phyloP scores from a whole-genome alignment of 192 early-diverging fungal genomes.

The Rhizoclosmatium globosum region DNA sequence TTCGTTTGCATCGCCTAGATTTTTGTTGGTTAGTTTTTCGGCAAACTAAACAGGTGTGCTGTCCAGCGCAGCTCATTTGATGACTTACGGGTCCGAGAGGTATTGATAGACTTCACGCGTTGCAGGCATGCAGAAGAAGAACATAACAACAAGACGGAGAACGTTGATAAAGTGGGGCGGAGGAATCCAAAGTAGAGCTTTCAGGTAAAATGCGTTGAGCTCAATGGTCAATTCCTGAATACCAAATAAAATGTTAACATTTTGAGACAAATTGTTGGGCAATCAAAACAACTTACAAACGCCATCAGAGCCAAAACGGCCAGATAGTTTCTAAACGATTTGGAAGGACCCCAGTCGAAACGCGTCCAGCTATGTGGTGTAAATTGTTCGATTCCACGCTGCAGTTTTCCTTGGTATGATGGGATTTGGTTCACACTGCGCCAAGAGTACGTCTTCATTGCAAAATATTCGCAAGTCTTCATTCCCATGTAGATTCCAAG shows the following conservation, averaged over 20 bases:
- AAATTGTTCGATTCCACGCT: constrained; percentile 89
- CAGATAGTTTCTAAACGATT: constrained; percentile 86
- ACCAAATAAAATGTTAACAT: constrained; percentile 8
- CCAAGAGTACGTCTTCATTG: constrained; percentile 97
- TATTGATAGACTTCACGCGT: constrained; percentile 92
- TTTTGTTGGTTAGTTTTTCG: constrained; percentile 17
- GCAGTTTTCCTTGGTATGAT: constrained; percentile 85
- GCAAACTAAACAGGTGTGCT: background rate
- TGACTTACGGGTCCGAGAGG: constrained; percentile 69
- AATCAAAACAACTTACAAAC: constrained; percentile 60
- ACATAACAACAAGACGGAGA: constrained; percentile 78
- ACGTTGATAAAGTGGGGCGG: constrained; percentile 85
- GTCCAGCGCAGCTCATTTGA: background rate
- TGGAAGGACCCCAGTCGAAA: constrained; percentile 91
- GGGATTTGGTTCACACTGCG: constrained; percentile 87
- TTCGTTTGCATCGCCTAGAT: constrained; percentile 77
- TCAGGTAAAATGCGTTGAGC: constrained; percentile 95
- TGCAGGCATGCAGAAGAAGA: constrained; percentile 87
- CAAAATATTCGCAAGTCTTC: constrained; percentile 97
- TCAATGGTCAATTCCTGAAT: constrained; percentile 78
- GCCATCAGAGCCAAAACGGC: constrained; percentile 78
- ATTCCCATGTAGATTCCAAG: constrained; percentile 91
- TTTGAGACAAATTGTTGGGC: background rate
- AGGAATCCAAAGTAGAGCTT: constrained; percentile 92
- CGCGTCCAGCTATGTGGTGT: constrained; percentile 95